These are phyloP conservation scores for Naganishia sp. DNA, from an alignment of 1,284 basidiomycete species.

Conservation along the genomic window DNA sequence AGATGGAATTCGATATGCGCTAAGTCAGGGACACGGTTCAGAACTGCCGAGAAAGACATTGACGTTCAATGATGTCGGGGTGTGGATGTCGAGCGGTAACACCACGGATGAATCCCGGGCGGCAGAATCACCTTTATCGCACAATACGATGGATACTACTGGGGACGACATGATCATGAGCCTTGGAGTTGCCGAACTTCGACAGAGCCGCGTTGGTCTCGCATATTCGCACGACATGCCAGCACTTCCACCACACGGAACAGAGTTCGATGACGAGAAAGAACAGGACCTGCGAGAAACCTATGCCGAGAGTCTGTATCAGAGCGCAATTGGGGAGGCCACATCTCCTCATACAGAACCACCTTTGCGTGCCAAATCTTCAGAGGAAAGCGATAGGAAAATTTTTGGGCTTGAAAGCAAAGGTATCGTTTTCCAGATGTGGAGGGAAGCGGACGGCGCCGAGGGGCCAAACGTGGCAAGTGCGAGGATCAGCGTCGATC, in stretches of 20 bases:
- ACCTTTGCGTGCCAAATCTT: background rate
- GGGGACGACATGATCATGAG: conserved; percentile 54
- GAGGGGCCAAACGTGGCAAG: background rate
- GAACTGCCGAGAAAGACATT: conserved; percentile 14
- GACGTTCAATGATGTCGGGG: conserved; percentile 28
- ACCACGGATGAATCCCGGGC: background rate
- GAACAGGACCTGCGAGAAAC: conserved; percentile 18
- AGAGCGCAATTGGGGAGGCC: conserved; percentile 39
- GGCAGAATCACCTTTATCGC: conserved; percentile 28
- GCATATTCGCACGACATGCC: conserved; percentile 19
- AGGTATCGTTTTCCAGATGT: conserved; percentile 17
- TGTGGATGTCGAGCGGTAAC: conserved; percentile 1
- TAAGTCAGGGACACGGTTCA: conserved; percentile 40
- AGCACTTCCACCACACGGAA: background rate
- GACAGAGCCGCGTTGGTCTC: conserved; percentile 41
- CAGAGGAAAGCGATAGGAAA: conserved; percentile 5
- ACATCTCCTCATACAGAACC: background rate
- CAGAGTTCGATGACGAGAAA: background rate
- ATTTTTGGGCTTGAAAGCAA: conserved; percentile 32
- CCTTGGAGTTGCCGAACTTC: conserved; percentile 55
- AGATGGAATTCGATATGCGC: conserved; percentile 45
- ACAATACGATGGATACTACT: conserved; percentile 38
- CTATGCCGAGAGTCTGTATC: conserved; percentile 43
- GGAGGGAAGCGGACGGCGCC: background rate
- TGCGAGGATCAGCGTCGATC: conserved; percentile 1